Conservation (phyloP, 345 rosid genomes). For the Linum usitatissimum region DNA sequence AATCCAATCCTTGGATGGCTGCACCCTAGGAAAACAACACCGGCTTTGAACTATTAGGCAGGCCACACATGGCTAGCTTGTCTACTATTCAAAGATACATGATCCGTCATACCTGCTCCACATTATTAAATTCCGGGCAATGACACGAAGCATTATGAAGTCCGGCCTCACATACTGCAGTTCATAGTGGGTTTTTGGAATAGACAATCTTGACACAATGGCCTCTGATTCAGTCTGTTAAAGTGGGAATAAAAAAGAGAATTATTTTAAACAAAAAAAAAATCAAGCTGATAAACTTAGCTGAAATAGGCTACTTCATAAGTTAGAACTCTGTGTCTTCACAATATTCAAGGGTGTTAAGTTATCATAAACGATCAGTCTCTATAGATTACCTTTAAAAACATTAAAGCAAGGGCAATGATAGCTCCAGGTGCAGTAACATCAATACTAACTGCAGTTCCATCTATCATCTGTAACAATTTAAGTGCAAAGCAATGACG, state of each 20-base stretch:
- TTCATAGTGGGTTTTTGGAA: slow-evolving; percentile 75
- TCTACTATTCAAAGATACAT: not conserved
- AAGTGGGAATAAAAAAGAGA: slow-evolving; percentile 7
- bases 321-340: not conserved
- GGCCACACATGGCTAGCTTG: slow-evolving; percentile 14
- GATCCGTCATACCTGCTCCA: slow-evolving; percentile 66
- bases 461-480: slow-evolving; percentile 67
- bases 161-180: slow-evolving; percentile 90
- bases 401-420: slow-evolving; percentile 85
- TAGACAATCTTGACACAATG: slow-evolving; percentile 62
- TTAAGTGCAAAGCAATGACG: not conserved
- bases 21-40: slow-evolving; percentile 42
- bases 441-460: slow-evolving; percentile 64
- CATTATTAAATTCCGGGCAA: slow-evolving; percentile 91
- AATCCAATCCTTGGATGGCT: slow-evolving; percentile 80
- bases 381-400: slow-evolving; percentile 53
- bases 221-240: slow-evolving; percentile 79
- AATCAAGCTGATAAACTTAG: not conserved
- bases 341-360: slow-evolving; percentile 4
- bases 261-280: slow-evolving; percentile 1
- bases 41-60: slow-evolving; percentile 14
- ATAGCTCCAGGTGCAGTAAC: slow-evolving; percentile 96
- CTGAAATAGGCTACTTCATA: not conserved
- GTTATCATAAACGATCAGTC: slow-evolving; percentile 9
- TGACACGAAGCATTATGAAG: slow-evolving; percentile 94